Base-by-base conservation (phyloP, 768 basidiomycete species). In the Pleurotus platypus region DNA sequence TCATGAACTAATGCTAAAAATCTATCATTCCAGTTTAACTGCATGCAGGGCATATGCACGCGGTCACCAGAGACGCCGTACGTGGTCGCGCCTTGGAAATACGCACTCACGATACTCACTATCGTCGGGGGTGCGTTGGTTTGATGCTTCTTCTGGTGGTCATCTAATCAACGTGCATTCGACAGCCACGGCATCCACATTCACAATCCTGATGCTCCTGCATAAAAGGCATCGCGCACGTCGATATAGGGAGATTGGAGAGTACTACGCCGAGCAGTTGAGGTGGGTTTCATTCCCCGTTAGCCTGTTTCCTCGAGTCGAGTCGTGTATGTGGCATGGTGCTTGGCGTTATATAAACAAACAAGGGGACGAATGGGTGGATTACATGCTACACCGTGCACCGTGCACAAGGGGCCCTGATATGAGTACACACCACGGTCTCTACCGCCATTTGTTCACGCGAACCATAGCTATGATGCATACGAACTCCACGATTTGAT, bases 181-280 rank as follows among this genome's bases (percentile, higher is more conserved):
- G 16, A 9, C 20, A 80, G 79, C 70, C 4, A 75, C 79, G 70
- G 55, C 65, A 8, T 63, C 70, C 9, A 73, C 69, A 0, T 72
- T 73, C 53, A 50, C 72, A 5, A 61, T 71, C 22, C 71, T 82
- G 20, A 70, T 70, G 2, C 58, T 79, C 9, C 49, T 78, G 8
- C 75, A 82, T 63, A 75, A 72, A 26, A 72, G 77, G 7, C 69
- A 75, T 48, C 75, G 75, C 11, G 65, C 71, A 5, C 60, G 59
- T 5, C 69, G 69, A 4, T 74, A 76, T 49, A 71, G 71, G 45
- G 75, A 76, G 58, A 58, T 82, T 30, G 67, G 73, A 40, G 75
- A 79, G 42, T 82, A 82, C 61, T 82, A 80, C 57, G 63, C 73
- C 22, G 79, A 83, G 60, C 81, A 82, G 61, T 67, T 77, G 35